Evolutionary conservation across 306 rosid genomes (phyloP).

Genomic region (Vigna unguiculata): DNA sequence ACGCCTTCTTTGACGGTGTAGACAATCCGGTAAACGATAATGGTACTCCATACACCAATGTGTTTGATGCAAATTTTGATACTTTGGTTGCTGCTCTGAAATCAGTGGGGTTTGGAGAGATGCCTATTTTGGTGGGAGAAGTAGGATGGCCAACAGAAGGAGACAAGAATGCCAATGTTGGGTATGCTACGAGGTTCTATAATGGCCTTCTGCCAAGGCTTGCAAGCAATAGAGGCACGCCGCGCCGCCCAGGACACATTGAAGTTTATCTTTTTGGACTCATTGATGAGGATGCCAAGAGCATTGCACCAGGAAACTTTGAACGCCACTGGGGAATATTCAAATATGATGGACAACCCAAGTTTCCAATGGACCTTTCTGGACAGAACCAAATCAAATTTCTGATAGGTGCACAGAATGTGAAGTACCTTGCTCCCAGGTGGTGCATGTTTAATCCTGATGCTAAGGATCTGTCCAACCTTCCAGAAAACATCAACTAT

Average conservation of each 20-base stretch:
- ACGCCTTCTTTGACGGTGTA: constrained; percentile 92
- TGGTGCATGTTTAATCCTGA: constrained; percentile 92
- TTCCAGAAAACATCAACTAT: constrained; percentile 75
- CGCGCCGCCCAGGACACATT: constrained; percentile 72
- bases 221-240: constrained; percentile 81
- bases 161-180: constrained; percentile 83
- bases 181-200: constrained; percentile 82
- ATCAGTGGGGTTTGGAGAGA: constrained; percentile 67
- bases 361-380: constrained; percentile 74
- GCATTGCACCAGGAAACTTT: constrained; percentile 85
- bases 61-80: constrained; percentile 93
- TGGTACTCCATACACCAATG: constrained; percentile 77
- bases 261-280: constrained; percentile 92
- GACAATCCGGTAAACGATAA: constrained; percentile 68
- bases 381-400: constrained; percentile 81
- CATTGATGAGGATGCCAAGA: constrained; percentile 87
- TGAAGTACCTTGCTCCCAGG: constrained; percentile 63
- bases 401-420: constrained; percentile 68
- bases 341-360: constrained; percentile 88
- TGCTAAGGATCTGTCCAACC: constrained; percentile 81
- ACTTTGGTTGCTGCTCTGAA: constrained; percentile 86
- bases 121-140: constrained; percentile 88
- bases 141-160: constrained; percentile 99
- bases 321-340: constrained; percentile 99
- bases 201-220: constrained; percentile 81